phyloP scores from a whole-genome alignment of 1,284 basidiomycete genomes.

The Ceratobasidium sp. region DNA sequence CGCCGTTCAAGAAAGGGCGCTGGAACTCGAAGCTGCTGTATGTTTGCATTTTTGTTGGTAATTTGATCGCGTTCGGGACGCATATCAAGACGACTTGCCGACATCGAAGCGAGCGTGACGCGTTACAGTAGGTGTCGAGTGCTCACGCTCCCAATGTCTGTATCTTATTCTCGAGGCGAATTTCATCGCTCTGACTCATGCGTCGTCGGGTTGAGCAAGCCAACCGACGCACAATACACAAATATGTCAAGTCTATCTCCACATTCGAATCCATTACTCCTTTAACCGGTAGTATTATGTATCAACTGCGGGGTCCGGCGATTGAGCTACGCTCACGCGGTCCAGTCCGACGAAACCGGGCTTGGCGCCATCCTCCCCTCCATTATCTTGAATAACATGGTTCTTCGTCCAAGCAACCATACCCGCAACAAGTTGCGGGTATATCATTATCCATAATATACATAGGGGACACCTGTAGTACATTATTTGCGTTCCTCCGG shows the following conservation, averaged over 20 bases:
- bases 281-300: not conserved
- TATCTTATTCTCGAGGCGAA: too few species aligned
- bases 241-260: not conserved
- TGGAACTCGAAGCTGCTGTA: not conserved
- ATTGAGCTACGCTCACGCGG: not conserved
- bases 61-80: not conserved
- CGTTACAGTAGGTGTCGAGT: not conserved
- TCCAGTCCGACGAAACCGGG: not conserved
- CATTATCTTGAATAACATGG: not conserved
- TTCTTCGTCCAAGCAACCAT: not conserved
- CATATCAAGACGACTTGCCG: not conserved
- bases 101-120: constrained; percentile 2
- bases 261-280: not conserved
- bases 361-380: not conserved
- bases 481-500: too few species aligned
- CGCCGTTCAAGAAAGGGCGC: not conserved
- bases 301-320: not conserved
- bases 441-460: not conserved
- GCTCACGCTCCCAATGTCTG: too few species aligned
- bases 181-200: too few species aligned
- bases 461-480: not conserved
- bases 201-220: too few species aligned
- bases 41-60: not conserved
- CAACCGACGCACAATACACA: not conserved
- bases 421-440: not conserved